Evolutionary conservation across 140 eudicot species (phyloP), one percentile per base, ranked within the genome.

Genomic region (Stevia rebaudiana): DNA sequence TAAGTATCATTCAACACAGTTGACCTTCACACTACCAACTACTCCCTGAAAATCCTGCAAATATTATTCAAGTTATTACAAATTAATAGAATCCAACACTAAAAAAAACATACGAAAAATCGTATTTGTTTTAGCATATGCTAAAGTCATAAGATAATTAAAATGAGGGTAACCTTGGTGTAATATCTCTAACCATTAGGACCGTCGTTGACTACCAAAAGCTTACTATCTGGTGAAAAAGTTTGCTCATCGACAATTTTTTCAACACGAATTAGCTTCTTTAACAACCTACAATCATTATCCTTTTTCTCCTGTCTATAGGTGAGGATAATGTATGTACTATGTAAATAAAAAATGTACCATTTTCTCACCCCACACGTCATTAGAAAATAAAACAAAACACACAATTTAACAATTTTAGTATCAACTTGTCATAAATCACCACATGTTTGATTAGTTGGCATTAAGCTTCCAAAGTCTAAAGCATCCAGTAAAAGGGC

Each of bases 171-270:
- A 73, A 83, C 92, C 88, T 81, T 78, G 68, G 88, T 84, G 68
- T 69, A 84, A 54, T 84, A 84, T 76, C 94, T 73, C 71, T 85
- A 84, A 1, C 92, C 87, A 16, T 69, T 31, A 19, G 81, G 52
- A 44, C 88, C 94, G 70, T 84, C 83, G 4, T 87, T 78, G 31
- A 84, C 94, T 48, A 84, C 71, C 79, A 84, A 70, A 17, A 84
- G 83, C 78, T 79, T 84, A 47, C 74, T 79, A 68, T 76, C 74
- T 7, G 73, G 78, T 73, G 73, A 83, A 55, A 64, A 84, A 61
- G 79, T 78, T 74, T 81, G 78, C 18, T 16, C 70, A 37, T 76
- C 8, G 52, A 84, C 83, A 55, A 78, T 82, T 2, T 73, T 67
- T 23, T 84, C 85, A 35, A 81, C 88, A 55, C 69, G 70, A 0